These are phyloP conservation scores for Davidsoniella australis DNA, from an alignment of 2,329 filamentous ascomycete species.

Conservation along the genomic window DNA sequence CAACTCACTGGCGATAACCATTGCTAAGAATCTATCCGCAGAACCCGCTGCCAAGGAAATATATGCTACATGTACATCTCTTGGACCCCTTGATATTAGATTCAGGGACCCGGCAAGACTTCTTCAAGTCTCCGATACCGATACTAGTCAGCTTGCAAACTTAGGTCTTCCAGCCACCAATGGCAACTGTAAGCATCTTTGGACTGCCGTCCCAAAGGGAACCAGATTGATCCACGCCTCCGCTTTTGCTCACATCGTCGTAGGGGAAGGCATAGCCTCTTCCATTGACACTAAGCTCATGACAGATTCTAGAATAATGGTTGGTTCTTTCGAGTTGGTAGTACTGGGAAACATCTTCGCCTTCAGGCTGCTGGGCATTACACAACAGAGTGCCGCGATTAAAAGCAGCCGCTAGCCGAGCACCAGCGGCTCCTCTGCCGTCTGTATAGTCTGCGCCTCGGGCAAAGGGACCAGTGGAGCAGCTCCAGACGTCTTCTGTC, in stretches of 20 bases:
- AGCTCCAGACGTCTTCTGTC: constrained; percentile 33
- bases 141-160: too few relatives aligned
- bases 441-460: constrained; percentile 24
- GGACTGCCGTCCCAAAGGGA: constrained; percentile 41
- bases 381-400: constrained; percentile 53
- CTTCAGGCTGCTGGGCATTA: constrained; percentile 33
- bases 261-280: constrained; percentile 56
- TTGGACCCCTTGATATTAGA: too few relatives aligned
- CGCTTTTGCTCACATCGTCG: constrained; percentile 45
- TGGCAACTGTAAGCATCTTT: constrained; percentile 34
- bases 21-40: too few relatives aligned
- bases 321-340: constrained; percentile 41
- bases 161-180: constrained; percentile 27
- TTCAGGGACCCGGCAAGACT: too few relatives aligned
- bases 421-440: constrained; percentile 45
- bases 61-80: too few relatives aligned
- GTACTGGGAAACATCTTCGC: constrained; percentile 30
- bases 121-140: too few relatives aligned
- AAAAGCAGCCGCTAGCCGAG: constrained; percentile 58
- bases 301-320: constrained; percentile 49
- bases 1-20: too few relatives aligned
- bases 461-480: constrained; percentile 39
- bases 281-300: constrained; percentile 39
- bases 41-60: too few relatives aligned
- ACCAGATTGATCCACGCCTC: constrained; percentile 42